Conservation (phyloP, 2,329 filamentous ascomycete species). For the Didymellaceae sp. region DNA sequence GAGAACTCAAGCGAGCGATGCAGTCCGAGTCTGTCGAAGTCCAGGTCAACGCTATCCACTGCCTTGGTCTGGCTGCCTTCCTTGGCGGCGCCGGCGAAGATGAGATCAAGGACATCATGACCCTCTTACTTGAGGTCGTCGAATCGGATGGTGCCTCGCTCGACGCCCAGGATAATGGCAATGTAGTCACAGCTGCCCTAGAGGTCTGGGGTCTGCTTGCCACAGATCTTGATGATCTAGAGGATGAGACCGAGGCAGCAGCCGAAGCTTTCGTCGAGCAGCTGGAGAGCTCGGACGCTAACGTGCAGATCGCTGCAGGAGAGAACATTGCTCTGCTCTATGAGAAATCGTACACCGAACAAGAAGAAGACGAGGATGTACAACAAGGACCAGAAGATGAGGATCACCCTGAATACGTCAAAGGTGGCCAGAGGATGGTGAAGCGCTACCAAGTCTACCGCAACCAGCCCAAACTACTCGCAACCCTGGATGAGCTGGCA, state of each 20-base stretch:
- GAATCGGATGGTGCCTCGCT: conserved; percentile 78
- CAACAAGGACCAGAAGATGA: conserved; percentile 58
- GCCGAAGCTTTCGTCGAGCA: conserved; percentile 86
- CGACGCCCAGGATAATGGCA: conserved; percentile 72
- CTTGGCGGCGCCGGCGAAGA: conserved; percentile 76
- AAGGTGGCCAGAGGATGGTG: conserved; percentile 50
- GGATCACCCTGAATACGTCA: conserved; percentile 47
- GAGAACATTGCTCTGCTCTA: conserved; percentile 83
- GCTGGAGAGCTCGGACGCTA: conserved; percentile 74
- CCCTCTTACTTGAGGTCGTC: conserved; percentile 77
- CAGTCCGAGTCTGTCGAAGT: conserved; percentile 68
- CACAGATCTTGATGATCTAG: conserved; percentile 76
- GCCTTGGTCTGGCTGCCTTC: conserved; percentile 73
- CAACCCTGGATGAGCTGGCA: conserved; percentile 65
- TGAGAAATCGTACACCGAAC: conserved; percentile 70
- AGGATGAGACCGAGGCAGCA: conserved; percentile 72
- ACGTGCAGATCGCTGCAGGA: conserved; percentile 78
- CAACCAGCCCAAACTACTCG: conserved; percentile 65
- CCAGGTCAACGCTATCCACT: conserved; percentile 75
- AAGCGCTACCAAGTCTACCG: conserved; percentile 74
- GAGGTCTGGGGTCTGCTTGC: conserved; percentile 82
- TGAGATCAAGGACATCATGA: conserved; percentile 73
- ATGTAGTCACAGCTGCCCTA: conserved; percentile 75
- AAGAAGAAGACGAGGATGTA: conserved; percentile 63
- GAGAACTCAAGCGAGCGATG: conserved; percentile 66